These are phyloP conservation scores for Incumbomyces lentus DNA, from an alignment of 2,329 filamentous ascomycete genomes.

Conservation along the genomic window DNA sequence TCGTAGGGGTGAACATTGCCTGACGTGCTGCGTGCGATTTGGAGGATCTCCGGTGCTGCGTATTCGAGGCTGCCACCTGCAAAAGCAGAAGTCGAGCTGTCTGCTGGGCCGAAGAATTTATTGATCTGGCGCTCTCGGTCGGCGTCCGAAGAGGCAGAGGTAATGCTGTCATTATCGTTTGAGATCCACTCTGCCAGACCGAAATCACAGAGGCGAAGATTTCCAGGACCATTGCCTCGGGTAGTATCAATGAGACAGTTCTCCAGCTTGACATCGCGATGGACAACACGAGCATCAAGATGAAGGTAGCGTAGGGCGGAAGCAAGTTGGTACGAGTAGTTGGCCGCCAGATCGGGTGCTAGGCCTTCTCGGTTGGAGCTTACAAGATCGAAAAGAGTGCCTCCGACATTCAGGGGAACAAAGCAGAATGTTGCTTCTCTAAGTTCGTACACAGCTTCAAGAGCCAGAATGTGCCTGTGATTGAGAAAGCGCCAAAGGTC, in stretches of 20 bases:
- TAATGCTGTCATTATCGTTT: conserved; percentile 40
- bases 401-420: conserved; percentile 52
- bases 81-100: conserved; percentile 41
- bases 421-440: conserved; percentile 61
- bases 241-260: conserved; percentile 53
- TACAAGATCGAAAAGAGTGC: conserved; percentile 54
- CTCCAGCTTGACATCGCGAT: conserved; percentile 59
- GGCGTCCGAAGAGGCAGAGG: conserved; percentile 32
- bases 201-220: conserved; percentile 56
- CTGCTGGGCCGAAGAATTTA: conserved; percentile 44
- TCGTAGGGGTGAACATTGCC: not conserved
- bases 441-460: conserved; percentile 55
- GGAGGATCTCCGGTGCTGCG: conserved; percentile 39
- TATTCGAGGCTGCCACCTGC: conserved; percentile 51
- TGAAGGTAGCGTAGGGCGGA: conserved; percentile 57
- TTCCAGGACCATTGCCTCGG: conserved; percentile 39
- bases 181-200: conserved; percentile 59
- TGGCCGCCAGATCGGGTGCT: conserved; percentile 42
- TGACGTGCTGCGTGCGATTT: conserved; percentile 18
- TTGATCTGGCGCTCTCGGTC: conserved; percentile 38
- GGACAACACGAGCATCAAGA: conserved; percentile 55
- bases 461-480: conserved; percentile 51
- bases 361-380: conserved; percentile 46
- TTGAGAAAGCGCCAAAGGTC: conserved; percentile 56
- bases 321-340: conserved; percentile 53